A percentile compares a stretch with the other conserved stretches of the same genome.
These are phyloP conservation scores for Yamagishiella unicocca DNA, from an alignment of 139 green algal genomes.

Conservation along the genomic window DNA sequence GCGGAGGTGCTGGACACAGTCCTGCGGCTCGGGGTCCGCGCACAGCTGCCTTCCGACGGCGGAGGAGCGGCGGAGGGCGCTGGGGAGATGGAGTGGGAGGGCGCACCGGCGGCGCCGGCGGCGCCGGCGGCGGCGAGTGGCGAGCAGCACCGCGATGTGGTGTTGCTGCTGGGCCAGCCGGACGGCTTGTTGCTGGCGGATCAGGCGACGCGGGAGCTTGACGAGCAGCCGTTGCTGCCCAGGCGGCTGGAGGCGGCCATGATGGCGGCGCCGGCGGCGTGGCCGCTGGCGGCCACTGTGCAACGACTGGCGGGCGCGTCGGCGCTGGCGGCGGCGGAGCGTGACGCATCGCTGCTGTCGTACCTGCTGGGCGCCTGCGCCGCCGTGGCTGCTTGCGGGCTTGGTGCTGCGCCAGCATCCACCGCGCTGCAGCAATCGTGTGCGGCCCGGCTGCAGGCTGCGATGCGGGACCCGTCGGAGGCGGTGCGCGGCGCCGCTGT, in stretches of 20 bases:
- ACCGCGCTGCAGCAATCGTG: too few relatives aligned
- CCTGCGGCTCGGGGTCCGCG: background rate
- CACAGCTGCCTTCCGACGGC: too few relatives aligned
- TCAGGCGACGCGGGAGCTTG: background rate
- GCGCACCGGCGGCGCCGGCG: background rate
- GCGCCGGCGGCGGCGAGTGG: background rate
- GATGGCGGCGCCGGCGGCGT: conserved; percentile 32
- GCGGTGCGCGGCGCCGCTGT: background rate
- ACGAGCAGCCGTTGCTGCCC: conserved; percentile 11
- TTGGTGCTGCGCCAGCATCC: background rate
- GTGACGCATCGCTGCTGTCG: conserved; percentile 60
- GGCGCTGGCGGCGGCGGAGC: conserved; percentile 14
- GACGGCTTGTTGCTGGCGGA: background rate
- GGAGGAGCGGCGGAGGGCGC: background rate
- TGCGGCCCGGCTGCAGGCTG: conserved; percentile 16
- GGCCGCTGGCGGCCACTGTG: conserved; percentile 22
- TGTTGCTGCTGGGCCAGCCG: background rate
- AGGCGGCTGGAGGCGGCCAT: background rate
- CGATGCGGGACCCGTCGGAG: background rate
- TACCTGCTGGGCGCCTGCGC: conserved; percentile 44
- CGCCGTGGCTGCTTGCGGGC: background rate
- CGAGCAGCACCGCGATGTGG: background rate
- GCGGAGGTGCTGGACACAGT: background rate
- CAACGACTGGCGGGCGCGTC: conserved; percentile 25
- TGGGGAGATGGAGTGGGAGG: conserved; percentile 31